phyloP scores from a whole-genome alignment of 495 filamentous ascomycete species.

The Pseudevernia furfuracea region DNA sequence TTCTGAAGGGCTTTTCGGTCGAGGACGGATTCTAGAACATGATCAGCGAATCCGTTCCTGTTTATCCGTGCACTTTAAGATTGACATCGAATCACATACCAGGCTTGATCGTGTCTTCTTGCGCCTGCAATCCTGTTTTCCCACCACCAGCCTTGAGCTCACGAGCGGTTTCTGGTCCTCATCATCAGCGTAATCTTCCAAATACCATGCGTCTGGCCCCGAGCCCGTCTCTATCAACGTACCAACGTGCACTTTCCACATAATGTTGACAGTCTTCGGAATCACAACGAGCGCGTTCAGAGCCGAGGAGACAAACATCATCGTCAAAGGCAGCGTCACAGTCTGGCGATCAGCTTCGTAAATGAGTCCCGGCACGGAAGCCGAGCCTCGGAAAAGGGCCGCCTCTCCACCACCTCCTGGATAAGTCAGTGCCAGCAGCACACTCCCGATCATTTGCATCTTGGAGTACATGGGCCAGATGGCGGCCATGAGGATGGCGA shows the following conservation, averaged over 20 bases:
- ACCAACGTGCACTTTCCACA: neutral
- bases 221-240: neutral
- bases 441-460: constrained; percentile 1
- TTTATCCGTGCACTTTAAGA: too few relatives aligned
- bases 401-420: neutral
- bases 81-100: neutral
- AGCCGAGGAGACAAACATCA: neutral
- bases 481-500: neutral
- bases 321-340: neutral
- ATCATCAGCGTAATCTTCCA: neutral
- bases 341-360: neutral
- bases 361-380: neutral
- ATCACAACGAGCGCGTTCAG: neutral
- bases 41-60: neutral
- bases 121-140: neutral
- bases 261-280: neutral
- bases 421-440: constrained; percentile 8
- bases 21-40: neutral
- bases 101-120: neutral
- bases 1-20: neutral
- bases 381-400: neutral
- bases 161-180: neutral
- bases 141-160: neutral
- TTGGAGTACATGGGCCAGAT: constrained; percentile 7
- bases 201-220: neutral